Base-by-base conservation (phyloP, 2,329 filamentous ascomycete genomes). In the Didymella arachidicola region DNA sequence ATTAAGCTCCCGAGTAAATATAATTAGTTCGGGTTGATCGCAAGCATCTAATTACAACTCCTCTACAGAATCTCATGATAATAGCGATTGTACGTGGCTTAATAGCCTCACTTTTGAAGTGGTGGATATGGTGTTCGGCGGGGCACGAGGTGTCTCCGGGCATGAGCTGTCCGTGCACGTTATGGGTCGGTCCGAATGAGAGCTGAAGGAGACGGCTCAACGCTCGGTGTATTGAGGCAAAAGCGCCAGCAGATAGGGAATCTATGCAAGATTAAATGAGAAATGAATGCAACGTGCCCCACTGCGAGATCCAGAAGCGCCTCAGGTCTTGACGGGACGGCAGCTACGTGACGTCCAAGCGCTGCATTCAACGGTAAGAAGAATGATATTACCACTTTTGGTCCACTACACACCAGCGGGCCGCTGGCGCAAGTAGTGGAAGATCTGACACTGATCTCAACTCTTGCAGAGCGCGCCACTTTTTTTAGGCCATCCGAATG, bases 401-500 rank as follows among this genome's bases (percentile, higher is more conserved):
- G 39, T n/a, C 18, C 3, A 7, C 39, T n/a, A 34, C 11, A 36
- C 25, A 36, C 19, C 12, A 42, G 19, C 47, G 47, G 47, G 42
- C 47, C 34, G 42, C 34, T 57, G 43, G 29, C 25, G 54, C 43
- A 38, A 57, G 19, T 30, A 19, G 16, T 38, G 0, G 26, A 42
- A 25, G 32, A 34, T 7, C 27, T 36, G 36, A 47, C 41, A 41
- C 11, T 32, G 42, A 36, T 19, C 42, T 19, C 19, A 27, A 29
- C 36, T 29, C 12, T 52, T 11, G 34, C 26, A 42, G 34, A 26
- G 27, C n/a, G 27, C 43, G 18, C 27, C 22, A n/a, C 19, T 26
- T 42, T 36, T 36, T 48, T 36, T 32, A 29, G 48, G 34, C 48
- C 54, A 36, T 12, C 48, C 36, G 19, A 41, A 53, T 47, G 29